phyloP scores from a whole-genome alignment of 2,329 filamentous ascomycete species.

The Ceratocystis cacaofunesta region DNA sequence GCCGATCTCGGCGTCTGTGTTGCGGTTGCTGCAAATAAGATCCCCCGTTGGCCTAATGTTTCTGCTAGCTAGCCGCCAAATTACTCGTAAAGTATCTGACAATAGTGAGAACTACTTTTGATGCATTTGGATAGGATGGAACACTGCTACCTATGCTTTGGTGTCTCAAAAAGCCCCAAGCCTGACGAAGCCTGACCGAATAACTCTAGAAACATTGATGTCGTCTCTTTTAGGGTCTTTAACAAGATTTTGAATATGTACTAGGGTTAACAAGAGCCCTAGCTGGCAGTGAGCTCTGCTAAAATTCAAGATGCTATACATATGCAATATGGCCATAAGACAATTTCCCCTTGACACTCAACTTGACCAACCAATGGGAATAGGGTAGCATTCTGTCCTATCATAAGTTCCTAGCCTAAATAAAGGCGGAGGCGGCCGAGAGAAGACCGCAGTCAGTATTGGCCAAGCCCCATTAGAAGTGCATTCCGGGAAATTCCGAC shows the following conservation, averaged over 20 bases:
- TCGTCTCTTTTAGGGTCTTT: no score
- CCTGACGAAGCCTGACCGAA: no score
- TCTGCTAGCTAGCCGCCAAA: no score
- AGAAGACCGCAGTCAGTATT: background rate
- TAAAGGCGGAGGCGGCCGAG: background rate
- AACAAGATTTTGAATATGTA: no score
- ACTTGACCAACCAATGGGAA: background rate
- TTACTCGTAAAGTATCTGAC: background rate
- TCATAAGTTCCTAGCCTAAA: background rate
- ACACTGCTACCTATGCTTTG: background rate
- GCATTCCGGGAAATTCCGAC: background rate
- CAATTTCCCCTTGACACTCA: background rate
- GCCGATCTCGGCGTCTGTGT: constrained; percentile 1
- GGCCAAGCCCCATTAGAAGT: background rate
- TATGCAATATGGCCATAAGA: background rate
- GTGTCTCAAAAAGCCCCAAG: background rate
- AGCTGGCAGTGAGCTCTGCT: no score
- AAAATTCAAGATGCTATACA: background rate
- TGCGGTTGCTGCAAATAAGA: background rate
- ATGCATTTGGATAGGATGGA: background rate
- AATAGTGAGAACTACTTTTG: background rate
- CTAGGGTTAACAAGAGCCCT: no score
- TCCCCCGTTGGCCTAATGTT: no score
- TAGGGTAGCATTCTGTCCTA: background rate
- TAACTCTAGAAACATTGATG: no score